Evolutionary conservation across 176 grass and related monocot species (phyloP), one percentile per base, ranked within the genome.

Genomic region (Paspalum notatum): DNA sequence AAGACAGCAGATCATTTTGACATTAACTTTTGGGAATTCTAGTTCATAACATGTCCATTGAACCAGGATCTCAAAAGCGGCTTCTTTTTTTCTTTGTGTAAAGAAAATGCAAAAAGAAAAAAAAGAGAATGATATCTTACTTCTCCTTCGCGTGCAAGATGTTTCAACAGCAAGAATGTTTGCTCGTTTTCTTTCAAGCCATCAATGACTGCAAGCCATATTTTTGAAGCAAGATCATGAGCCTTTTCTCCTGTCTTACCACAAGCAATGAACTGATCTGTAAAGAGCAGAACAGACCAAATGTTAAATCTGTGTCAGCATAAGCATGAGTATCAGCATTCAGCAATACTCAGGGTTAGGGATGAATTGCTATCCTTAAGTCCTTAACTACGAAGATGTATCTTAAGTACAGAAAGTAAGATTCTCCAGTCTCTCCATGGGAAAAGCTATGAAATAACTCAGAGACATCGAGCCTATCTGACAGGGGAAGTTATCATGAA

Each of bases 251-350:
- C 87, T 63, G 96, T 91, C 49, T 83, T 89, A 59, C 86, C 96
- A 80, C 90, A 99, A 76, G 92, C 82, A 77, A 99, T 99, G 86
- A 99, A 99, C 80, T 95, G 96, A 91, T 99, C 96, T 98, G 81
- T 46, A 72, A n/a, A 59, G 50, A 73, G 62, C 48, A 85, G 45
- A 47, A 60, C 62, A 81, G 55, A 48, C 7, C 8, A 49, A 22
- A 11, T 16, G 18, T 37, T 62, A 79, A 80, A 59, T 74, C 3
- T 10, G 32, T 61, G 59, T 59, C 25, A 68, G 55, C 1, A 69
- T 15, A 72, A 24, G 78, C 17, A 69, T 37, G 14, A 9, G 27
- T 56, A 84, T 67, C 7, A 47, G 32, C 32, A 32, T 32, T 59
- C 10, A 59, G 20, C 32, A 80, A 81, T 76, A 39, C 16, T 17